A percentile compares a stretch with the other conserved stretches of the same genome.
Evolutionary conservation across 176 grass and related monocot species (phyloP).

Genomic region (Neostapfia colusana): DNA sequence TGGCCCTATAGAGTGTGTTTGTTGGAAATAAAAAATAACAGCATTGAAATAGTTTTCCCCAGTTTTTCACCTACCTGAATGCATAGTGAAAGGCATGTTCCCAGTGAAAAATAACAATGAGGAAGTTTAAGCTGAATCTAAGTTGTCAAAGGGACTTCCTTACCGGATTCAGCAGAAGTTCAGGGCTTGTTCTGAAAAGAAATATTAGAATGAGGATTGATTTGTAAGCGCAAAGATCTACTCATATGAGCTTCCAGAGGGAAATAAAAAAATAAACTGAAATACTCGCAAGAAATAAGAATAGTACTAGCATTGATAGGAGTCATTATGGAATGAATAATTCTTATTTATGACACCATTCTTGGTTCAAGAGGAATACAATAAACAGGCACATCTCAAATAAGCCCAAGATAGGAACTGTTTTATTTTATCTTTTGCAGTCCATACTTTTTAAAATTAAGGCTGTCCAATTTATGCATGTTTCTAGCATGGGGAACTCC

Average conservation of each 20-base stretch:
- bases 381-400: conserved; percentile 8
- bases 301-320: background rate
- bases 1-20: background rate
- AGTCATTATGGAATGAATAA: background rate
- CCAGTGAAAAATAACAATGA: background rate
- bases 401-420: background rate
- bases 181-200: conserved; percentile 71
- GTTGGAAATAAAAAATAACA: background rate
- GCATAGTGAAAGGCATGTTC: background rate
- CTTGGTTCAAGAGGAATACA: background rate
- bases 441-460: background rate
- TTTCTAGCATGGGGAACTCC: background rate
- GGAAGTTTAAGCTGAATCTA: conserved; percentile 18
- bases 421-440: conserved; percentile 1
- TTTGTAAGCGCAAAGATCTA: conserved; percentile 2
- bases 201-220: conserved; percentile 23
- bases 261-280: background rate
- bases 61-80: background rate
- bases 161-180: conserved; percentile 83
- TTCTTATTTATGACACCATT: background rate
- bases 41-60: background rate
- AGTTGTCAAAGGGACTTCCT: conserved; percentile 22
- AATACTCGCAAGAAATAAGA: background rate
- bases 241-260: background rate
- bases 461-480: too few relatives aligned